Evolutionary conservation across 2,329 filamentous ascomycete genomes (phyloP).

Genomic region (Trematosphaeria pertusa): DNA sequence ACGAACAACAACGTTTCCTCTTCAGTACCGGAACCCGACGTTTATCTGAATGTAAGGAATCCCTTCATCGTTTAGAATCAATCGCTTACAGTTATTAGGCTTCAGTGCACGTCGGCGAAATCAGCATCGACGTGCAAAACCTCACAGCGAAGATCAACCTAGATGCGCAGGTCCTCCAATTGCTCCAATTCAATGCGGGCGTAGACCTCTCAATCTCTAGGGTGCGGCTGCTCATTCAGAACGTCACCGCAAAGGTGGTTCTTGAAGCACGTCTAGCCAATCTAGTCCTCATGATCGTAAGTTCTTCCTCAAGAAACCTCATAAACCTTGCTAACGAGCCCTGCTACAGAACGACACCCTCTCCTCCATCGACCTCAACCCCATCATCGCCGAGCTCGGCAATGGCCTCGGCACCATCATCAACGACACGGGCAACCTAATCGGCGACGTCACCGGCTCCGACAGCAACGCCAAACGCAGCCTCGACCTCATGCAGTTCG

Average conservation of each 20-base stretch:
- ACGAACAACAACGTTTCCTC: conserved; percentile 55
- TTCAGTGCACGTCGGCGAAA: conserved; percentile 63
- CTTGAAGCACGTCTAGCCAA: conserved; percentile 68
- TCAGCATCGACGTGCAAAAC: conserved; percentile 65
- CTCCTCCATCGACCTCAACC: conserved; percentile 66
- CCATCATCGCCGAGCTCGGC: conserved; percentile 63
- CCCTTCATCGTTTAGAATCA: background rate
- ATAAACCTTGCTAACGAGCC: background rate
- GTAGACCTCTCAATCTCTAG: conserved; percentile 66
- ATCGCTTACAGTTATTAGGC: conserved; percentile 40
- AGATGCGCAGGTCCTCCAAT: conserved; percentile 64
- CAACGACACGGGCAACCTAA: conserved; percentile 43
- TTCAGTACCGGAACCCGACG: conserved; percentile 60
- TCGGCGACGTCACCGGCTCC: conserved; percentile 32
- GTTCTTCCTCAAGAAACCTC: background rate
- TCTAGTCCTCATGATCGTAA: conserved; percentile 62
- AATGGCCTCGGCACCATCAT: conserved; percentile 58
- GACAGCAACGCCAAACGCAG: conserved; percentile 32
- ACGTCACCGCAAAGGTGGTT: conserved; percentile 64
- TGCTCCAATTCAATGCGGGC: conserved; percentile 67
- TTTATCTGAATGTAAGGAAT: conserved; percentile 59
- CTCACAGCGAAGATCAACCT: conserved; percentile 67
- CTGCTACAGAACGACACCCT: conserved; percentile 57
- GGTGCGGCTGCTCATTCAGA: conserved; percentile 63
- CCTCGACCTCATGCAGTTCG: conserved; percentile 50